phyloP scores from a whole-genome alignment of 192 early-diverging fungal species.

The Backusella westeae region DNA sequence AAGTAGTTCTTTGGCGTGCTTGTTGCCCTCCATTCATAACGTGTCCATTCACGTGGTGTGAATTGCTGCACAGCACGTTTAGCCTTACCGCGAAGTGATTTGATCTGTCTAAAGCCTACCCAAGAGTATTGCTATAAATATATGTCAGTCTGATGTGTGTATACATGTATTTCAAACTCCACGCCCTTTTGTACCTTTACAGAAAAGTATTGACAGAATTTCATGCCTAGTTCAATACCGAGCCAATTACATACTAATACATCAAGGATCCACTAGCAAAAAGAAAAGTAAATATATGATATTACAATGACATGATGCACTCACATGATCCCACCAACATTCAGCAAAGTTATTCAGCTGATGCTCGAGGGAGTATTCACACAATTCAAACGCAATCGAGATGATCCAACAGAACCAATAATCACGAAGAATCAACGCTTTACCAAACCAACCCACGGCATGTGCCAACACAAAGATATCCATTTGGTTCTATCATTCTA shows the following conservation, averaged over 20 bases:
- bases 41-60: conserved; percentile 93
- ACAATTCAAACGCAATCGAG: conserved; percentile 90
- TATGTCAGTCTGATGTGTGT: background rate
- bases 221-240: conserved; percentile 93
- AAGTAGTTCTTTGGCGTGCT: conserved; percentile 85
- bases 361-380: conserved; percentile 94
- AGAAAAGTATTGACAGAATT: conserved; percentile 95
- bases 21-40: conserved; percentile 88
- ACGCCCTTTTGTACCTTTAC: conserved; percentile 55
- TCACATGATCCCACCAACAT: conserved; percentile 98
- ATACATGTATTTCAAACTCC: background rate
- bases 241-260: conserved; percentile 81
- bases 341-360: conserved; percentile 97
- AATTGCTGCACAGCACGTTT: conserved; percentile 89
- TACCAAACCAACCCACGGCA: conserved; percentile 91
- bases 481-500: conserved; percentile 61
- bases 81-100: conserved; percentile 80
- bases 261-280: conserved; percentile 16
- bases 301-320: conserved; percentile 11
- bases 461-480: conserved; percentile 96
- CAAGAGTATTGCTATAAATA: conserved; percentile 79
- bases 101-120: conserved; percentile 87
- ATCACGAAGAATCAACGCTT: conserved; percentile 91
- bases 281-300: background rate
- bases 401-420: conserved; percentile 96